Base-by-base conservation (phyloP, 2,329 filamentous ascomycete genomes). In the Drechslerella dactyloides region DNA sequence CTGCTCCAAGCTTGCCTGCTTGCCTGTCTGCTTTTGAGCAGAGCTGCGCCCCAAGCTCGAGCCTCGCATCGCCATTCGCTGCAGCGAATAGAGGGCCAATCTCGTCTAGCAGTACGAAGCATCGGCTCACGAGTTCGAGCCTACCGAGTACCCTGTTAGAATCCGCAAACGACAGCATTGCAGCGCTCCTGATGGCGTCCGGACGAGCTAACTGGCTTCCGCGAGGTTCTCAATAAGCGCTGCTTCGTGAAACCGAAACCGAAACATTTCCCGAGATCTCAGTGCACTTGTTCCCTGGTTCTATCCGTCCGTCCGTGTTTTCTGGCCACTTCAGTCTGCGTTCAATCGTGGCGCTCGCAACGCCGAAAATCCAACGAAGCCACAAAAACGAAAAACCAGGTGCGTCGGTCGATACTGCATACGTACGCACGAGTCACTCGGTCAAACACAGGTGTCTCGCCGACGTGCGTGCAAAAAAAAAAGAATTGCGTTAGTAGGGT, bases 361-460 rank as follows among this genome's bases (percentile, higher is more conserved):
- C 66, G 59, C 66, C 19, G 24, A 70, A 70, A 70, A 70, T 70
- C 66, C 66, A 70, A 70, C 66, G 66, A 60, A 62, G 52, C 42
- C 33, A 35, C 30, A 37, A 56, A 23, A 30, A 23, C 30, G 24
- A 13, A 15, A 15, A n/a, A 4, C 7, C 11, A 30, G 33, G 17
- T 37, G 35, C 33, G n/a, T 69, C 44, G 23, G 52, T 27, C 21
- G 50, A 60, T 33, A 33, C 27, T 33, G 8, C 27, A 33, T 33
- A 4, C 27, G 27, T 27, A 15, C 23, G 19, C 15, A 10, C 10
- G n/a, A 33, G 33, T 35, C 37, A 30, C 35, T 69, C 44, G 23
- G 52, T 27, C 21, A 56, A 60, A 62, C 58, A 17, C 30, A 51
- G 56, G 10, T 69, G 52, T 69, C 55, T 61, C 56, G 56, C 56